phyloP scores from a whole-genome alignment of 257 asterid species.

The Datura wrightii region DNA sequence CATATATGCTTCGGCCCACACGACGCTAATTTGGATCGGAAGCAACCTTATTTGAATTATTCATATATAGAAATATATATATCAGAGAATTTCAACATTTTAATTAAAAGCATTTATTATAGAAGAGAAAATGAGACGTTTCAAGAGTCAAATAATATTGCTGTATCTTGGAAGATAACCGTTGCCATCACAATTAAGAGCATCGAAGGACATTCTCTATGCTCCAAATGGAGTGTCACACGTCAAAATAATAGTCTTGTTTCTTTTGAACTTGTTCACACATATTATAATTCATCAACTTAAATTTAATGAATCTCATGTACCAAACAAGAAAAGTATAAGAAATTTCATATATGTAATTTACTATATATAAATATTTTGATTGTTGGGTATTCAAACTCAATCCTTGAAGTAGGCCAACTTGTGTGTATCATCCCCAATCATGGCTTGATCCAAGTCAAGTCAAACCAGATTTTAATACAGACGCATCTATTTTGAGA shows the following conservation, averaged over 20 bases:
- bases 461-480: conserved; percentile 13
- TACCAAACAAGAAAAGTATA: not conserved
- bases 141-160: conserved; percentile 23
- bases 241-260: conserved; percentile 23
- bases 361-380: not conserved
- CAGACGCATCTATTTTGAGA: not conserved
- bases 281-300: not conserved
- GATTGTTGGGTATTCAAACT: not conserved
- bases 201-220: not conserved
- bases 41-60: not conserved
- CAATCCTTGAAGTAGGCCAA: not conserved
- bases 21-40: conserved; percentile 13
- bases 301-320: not conserved
- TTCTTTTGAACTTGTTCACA: not conserved
- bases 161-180: not conserved
- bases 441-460: conserved; percentile 27
- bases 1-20: not conserved
- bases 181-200: conserved; percentile 14
- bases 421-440: not conserved
- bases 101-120: not conserved
- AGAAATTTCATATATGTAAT: not conserved
- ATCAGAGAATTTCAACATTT: not conserved
- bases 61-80: not conserved
- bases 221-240: conserved; percentile 10
- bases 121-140: not conserved